Percentiles rank a stretch among this genome's conserved stretches.
Evolutionary conservation across 106 monocot genomes (phyloP).

Genomic region (Narthecium ossifragum): DNA sequence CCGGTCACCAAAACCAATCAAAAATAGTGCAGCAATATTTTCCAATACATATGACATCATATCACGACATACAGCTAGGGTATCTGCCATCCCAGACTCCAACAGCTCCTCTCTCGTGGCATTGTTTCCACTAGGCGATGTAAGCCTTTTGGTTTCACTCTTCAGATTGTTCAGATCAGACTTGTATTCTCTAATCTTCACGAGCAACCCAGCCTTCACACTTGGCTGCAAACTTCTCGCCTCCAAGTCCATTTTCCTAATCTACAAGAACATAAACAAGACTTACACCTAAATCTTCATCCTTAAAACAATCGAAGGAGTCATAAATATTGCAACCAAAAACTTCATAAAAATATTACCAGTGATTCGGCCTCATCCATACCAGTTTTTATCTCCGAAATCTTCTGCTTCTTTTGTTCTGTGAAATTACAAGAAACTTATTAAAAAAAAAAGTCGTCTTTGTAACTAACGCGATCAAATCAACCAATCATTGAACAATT

Average conservation of each 20-base stretch:
- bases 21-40: too few relatives aligned
- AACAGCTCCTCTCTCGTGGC: slow-evolving; percentile 62
- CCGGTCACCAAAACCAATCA: too few relatives aligned
- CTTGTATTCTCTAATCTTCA: slow-evolving; percentile 80
- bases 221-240: slow-evolving; percentile 72
- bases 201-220: slow-evolving; percentile 56
- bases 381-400: slow-evolving; percentile 60
- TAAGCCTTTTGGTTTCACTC: slow-evolving; percentile 52
- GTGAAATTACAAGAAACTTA: too few relatives aligned
- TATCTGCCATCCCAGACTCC: slow-evolving; percentile 71
- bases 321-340: not conserved
- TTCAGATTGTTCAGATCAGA: slow-evolving; percentile 80
- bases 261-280: slow-evolving; percentile 27
- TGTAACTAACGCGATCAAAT: too few relatives aligned
- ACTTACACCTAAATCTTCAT: too few relatives aligned
- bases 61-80: slow-evolving; percentile 13
- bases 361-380: slow-evolving; percentile 70
- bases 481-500: too few relatives aligned
- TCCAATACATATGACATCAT: too few relatives aligned
- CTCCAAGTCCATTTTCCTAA: slow-evolving; percentile 88
- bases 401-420: slow-evolving; percentile 79
- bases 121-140: slow-evolving; percentile 21
- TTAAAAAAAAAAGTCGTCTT: too few relatives aligned
- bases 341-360: slow-evolving; percentile 27
- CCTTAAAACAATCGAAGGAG: not conserved